Evolutionary conservation across 306 rosid species (phyloP).

Genomic region (Sphenostylis stenocarpa): DNA sequence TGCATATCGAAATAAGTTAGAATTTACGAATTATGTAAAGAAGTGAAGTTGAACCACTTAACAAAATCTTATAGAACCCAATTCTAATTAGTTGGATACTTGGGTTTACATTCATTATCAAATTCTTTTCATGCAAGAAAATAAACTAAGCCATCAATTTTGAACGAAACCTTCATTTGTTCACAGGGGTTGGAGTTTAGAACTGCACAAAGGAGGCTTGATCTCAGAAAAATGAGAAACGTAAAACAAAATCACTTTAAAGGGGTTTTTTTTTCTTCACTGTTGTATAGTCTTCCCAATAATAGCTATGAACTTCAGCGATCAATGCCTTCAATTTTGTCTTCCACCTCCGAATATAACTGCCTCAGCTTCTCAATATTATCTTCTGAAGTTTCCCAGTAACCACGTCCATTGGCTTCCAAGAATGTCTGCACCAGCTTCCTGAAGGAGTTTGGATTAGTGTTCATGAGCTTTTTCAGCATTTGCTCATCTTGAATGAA

Average conservation of each 20-base stretch:
- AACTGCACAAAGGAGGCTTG: conserved; percentile 39
- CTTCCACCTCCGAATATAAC: conserved; percentile 91
- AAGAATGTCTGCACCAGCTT: conserved; percentile 90
- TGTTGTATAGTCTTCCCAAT: conserved; percentile 14
- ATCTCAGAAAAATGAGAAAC: conserved; percentile 37
- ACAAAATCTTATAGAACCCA: too few species aligned
- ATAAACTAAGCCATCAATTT: neutral
- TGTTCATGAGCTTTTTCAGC: conserved; percentile 85
- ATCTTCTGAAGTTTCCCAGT: conserved; percentile 90
- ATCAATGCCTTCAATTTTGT: conserved; percentile 95
- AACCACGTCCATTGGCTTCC: conserved; percentile 98
- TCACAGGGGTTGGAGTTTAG: conserved; percentile 7
- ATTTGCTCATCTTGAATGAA: conserved; percentile 90
- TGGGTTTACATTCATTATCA: neutral
- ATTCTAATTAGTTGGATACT: too few species aligned
- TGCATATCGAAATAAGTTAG: too few species aligned
- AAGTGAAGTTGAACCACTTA: too few species aligned
- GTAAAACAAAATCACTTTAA: conserved; percentile 34
- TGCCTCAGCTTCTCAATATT: conserved; percentile 81
- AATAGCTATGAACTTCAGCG: conserved; percentile 41
- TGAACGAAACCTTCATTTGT: conserved; percentile 29
- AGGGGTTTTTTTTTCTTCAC: conserved; percentile 29
- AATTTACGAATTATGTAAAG: too few species aligned
- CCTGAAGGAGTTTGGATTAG: conserved; percentile 93
- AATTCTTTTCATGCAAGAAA: neutral